phyloP scores from a whole-genome alignment of 2,329 filamentous ascomycete genomes.

The Fusarium duplospermum region DNA sequence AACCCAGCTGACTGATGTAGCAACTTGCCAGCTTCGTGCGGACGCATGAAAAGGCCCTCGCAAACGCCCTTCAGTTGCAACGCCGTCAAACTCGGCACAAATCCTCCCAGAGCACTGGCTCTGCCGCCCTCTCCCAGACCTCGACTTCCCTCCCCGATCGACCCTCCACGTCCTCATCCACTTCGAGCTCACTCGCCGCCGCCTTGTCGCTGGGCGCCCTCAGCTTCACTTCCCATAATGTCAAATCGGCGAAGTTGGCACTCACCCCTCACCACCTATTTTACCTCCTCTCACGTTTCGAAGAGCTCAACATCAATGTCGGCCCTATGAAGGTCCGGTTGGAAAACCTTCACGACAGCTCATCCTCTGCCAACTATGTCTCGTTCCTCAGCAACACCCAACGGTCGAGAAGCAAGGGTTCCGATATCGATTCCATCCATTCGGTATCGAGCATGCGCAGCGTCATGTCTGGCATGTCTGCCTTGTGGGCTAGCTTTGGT shows the following conservation, averaged over 20 bases:
- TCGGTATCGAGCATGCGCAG: conserved; percentile 97
- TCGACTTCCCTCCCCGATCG: conserved; percentile 68
- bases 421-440: conserved; percentile 90
- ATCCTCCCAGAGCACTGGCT: conserved; percentile 72
- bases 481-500: conserved; percentile 89
- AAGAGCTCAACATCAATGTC: conserved; percentile 89
- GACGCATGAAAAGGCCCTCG: conserved; percentile 95
- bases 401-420: conserved; percentile 80
- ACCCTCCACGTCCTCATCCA: conserved; percentile 74
- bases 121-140: conserved; percentile 65
- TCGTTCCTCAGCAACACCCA: conserved; percentile 88
- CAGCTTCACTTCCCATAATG: conserved; percentile 83
- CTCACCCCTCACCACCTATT: conserved; percentile 97
- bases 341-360: conserved; percentile 92
- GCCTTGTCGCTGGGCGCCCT: conserved; percentile 89
- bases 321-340: conserved; percentile 96
- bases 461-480: conserved; percentile 96
- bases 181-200: conserved; percentile 80
- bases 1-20: conserved; percentile 62
- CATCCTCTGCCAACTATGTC: conserved; percentile 90
- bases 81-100: conserved; percentile 80
- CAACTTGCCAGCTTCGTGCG: conserved; percentile 96
- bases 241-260: conserved; percentile 91
- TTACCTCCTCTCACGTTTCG: conserved; percentile 94
- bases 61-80: conserved; percentile 88